phyloP scores from a whole-genome alignment of 208 protist genomes.

The Wallacemonas sp. region DNA sequence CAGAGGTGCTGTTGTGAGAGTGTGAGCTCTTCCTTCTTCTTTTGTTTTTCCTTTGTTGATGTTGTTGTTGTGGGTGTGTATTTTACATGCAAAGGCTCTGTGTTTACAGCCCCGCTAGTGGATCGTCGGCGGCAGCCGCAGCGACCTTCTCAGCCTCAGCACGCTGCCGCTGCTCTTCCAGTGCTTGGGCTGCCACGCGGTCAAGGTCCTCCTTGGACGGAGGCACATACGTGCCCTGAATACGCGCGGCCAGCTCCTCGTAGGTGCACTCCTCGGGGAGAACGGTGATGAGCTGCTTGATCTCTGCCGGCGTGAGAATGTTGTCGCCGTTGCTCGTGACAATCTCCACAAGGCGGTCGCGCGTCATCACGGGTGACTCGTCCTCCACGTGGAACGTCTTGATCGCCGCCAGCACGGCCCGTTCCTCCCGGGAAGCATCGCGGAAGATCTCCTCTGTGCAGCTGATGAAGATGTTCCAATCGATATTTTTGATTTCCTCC shows the following conservation, averaged over 20 bases:
- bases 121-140: constrained; percentile 38
- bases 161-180: constrained; percentile 45
- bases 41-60: no score
- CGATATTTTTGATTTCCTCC: constrained; percentile 93
- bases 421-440: constrained; percentile 70
- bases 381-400: constrained; percentile 48
- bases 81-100: not conserved
- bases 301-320: constrained; percentile 79
- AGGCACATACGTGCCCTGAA: constrained; percentile 83
- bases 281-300: constrained; percentile 55
- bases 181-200: constrained; percentile 36
- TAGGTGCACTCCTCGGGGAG: constrained; percentile 56
- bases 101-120: constrained; percentile 36
- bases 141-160: constrained; percentile 46
- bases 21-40: no score
- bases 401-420: constrained; percentile 58
- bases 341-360: constrained; percentile 57
- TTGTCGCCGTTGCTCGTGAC: constrained; percentile 83
- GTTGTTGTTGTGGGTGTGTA: constrained; percentile 11
- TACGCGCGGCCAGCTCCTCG: constrained; percentile 72
- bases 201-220: constrained; percentile 80
- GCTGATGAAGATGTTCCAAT: constrained; percentile 93
- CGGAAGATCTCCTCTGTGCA: constrained; percentile 85
- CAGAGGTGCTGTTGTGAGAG: no score
- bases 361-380: constrained; percentile 34